Conservation (phyloP, 139 green algal genomes). For the Marvania coccoides region DNA sequence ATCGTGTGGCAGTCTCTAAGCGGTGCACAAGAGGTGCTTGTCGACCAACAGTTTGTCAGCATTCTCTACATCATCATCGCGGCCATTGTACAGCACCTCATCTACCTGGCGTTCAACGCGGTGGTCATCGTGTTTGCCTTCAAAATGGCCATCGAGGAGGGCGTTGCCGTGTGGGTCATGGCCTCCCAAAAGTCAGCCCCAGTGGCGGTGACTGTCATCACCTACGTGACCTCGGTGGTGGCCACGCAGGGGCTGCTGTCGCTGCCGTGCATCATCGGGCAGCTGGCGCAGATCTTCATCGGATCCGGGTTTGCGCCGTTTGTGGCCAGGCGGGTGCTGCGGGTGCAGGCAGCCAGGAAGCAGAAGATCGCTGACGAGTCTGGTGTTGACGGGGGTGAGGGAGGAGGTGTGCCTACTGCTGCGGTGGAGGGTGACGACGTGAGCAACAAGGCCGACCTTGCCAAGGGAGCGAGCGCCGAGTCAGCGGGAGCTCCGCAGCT, state of each 20-base stretch:
- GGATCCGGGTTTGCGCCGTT: conserved; percentile 8
- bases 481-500: no score
- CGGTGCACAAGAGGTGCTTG: conserved; percentile 26
- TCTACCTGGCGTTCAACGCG: conserved; percentile 47
- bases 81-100: conserved; percentile 36
- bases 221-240: conserved; percentile 32
- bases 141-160: conserved; percentile 27
- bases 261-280: conserved; percentile 50
- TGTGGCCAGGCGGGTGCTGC: no score
- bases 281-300: conserved; percentile 41
- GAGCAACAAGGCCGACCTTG: no score
- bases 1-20: conserved; percentile 76
- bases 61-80: conserved; percentile 53
- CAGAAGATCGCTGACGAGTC: no score
- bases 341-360: no score
- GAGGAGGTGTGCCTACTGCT: no score
- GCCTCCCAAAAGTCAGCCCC: conserved; percentile 53
- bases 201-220: conserved; percentile 48
- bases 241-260: conserved; percentile 36
- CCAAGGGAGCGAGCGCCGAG: no score
- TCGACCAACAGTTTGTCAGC: conserved; percentile 30
- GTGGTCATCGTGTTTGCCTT: conserved; percentile 7
- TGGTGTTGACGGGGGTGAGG: no score
- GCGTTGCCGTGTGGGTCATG: conserved; percentile 39
- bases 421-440: no score